Base-by-base conservation (phyloP, 495 filamentous ascomycete genomes). In the Podospora appendiculata region DNA sequence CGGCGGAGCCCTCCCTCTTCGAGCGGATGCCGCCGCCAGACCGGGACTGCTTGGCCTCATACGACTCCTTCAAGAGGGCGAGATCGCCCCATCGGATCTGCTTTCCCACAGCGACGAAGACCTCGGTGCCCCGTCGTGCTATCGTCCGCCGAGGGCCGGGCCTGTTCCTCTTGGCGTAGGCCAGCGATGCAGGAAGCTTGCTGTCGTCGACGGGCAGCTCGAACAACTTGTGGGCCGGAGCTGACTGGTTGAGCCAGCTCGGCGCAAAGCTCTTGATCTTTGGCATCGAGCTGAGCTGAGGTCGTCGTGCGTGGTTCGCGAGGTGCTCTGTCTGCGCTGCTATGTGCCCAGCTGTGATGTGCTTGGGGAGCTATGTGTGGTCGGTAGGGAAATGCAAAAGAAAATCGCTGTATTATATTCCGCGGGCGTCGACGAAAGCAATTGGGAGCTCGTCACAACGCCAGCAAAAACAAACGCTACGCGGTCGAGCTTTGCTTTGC, bases 61-160 rank as follows among this genome's bases (percentile, higher is more conserved):
- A 88, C 59, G 80, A 74, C 58, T 90, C 83, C 67, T 90, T 91
- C 49, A 95, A 67, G 52, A 78, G 74, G 39, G 77, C 77, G 8
- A 95, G 72, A 67, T 91, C 85, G 7, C 85, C 82, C 90, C 90
- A 96, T 61, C 89, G 77, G 38, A 96, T 87, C 65, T 94, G 82
- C 57, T 85, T 92, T 32, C 88, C 89, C 11, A 86, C 83, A 12
- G 88, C 89, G 1, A 86, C 82, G 64, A 95, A 95, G 1, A 94
- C 72, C 58, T 96, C 87, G 33, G 85, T 87, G 41, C 83, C 88
- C 44, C 89, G 73, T 39, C 75, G 79, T 7, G 88, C 90, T 39
- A 93, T 80, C 8, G 79, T 90, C 46, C 82, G 78, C 39, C 73
- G 74, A 3, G 88, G 79, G 10, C 86, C 83, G 7, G 67, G 66